Base-by-base conservation (phyloP, 2,329 filamentous ascomycete genomes). In the Ceratocystis alfenasii region DNA sequence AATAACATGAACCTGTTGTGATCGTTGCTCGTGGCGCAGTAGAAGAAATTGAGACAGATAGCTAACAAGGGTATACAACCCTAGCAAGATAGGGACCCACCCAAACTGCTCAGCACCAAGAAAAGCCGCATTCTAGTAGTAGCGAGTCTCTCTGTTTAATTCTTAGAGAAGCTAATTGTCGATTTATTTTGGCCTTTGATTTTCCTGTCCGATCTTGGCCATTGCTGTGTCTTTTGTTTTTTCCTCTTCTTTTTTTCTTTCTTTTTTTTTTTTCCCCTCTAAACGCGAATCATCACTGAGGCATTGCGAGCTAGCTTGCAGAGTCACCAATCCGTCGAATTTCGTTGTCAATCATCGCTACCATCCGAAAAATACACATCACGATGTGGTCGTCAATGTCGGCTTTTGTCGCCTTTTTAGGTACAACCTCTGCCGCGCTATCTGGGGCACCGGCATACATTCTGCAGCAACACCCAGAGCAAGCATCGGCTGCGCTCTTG, bases 391-490 rank as follows among this genome's bases (percentile, higher is more conserved):
- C 41, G 30, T 63, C 63, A 22, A 45, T 67, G 57, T 62, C 66
- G 48, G 50, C 66, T 50, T 25, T 67, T 57, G 66, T 64, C 36
- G 66, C 66, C 59, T 53, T 67, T 44, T 12, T 67, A 20, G 53
- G 57, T 22, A 48, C 66, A 15, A 44, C 63, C 36, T 67, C 66
- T 46, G 66, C 64, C 28, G 50, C 63, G 25, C 48, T 63, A 25
- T 41, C 64, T 44, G 59, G 33, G 28, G 66, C 66, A 17, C 66
- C 66, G n/a, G 66, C 66, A 59, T 67, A 63, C 28, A 48, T 67
- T 20, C 12, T 67, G 46, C 66, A 65, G 45, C 50, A 62, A 53
- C 48, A 53, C 12, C 41, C 62, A 7, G 28, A 36, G 4, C 48
- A 53, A 28, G 45, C 61, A 25, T 53, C 60, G 6, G 25, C 59